Evolutionary conservation across 176 grass and related monocot genomes (phyloP), one percentile per base, ranked within the genome.

Genomic region (Carex parvula): DNA sequence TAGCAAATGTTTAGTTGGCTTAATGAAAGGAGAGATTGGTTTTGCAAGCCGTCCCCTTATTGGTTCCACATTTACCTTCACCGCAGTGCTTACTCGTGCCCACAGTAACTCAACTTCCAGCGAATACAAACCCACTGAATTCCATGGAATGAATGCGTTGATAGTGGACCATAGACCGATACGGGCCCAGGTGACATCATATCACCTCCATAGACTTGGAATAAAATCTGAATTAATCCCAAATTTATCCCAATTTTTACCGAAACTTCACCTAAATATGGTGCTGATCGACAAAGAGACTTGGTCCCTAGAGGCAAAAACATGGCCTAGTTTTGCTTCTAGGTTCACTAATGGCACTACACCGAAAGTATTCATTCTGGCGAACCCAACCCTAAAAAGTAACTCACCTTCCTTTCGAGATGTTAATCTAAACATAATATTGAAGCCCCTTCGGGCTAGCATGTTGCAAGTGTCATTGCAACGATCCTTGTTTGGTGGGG

Each of bases 21-120:
- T 99, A 63, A 99, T 99, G 97, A 96, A 92, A 88, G 97, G 97
- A 85, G 97, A 99, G 85, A 99, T 99, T 1, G 90, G 93, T 61
- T 99, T 92, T 88, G 89, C 86, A 68, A 99, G 97, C 85, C 85
- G 20, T 82, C 85, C 77, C 24, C 5, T 80, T 63, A 89, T 95
- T 63, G 97, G 97, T 83, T 99, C 97, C 65, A 99, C 97, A 75
- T 99, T 99, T 82, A 91, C 93, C 73, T 99, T 99, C 83, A 96
- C 90, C 61, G 91, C 88, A 0, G 88, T 91, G 21, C 93, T 99
- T 81, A 81, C 46, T 39, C 90, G 78, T 57, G 71, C 83, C 12
- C 54, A 6, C 41, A 46, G 58, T 44, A 83, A 83, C 48, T 46
- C 71, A 10, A 96, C 77, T 54, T 57, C 81, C 24, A 94, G 77